A percentile compares a stretch with the other conserved stretches of the same genome.
Conservation (phyloP, 1,139 yeast genomes). For the Geotrichum candidum region DNA sequence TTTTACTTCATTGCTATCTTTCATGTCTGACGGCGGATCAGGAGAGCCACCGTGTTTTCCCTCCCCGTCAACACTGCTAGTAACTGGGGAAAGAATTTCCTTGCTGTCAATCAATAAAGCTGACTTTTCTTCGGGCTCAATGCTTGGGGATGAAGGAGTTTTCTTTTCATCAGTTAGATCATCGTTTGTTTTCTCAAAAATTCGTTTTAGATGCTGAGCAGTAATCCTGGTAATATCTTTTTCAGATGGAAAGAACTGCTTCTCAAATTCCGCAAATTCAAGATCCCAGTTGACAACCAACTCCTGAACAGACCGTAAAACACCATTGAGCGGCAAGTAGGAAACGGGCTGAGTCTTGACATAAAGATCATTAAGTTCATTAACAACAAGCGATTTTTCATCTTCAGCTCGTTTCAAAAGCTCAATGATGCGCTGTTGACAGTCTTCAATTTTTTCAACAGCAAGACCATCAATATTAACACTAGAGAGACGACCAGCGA, state of each 20-base stretch:
- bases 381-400: conserved; percentile 47
- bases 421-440: conserved; percentile 52
- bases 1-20: neutral
- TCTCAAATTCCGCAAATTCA: conserved; percentile 80
- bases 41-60: neutral
- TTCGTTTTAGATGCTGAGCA: conserved; percentile 74
- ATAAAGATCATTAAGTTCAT: conserved; percentile 50
- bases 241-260: conserved; percentile 77
- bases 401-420: conserved; percentile 48
- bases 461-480: conserved; percentile 75
- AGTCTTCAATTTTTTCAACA: conserved; percentile 65
- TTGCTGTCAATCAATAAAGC: neutral
- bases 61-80: neutral
- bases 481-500: conserved; percentile 62
- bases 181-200: conserved; percentile 46
- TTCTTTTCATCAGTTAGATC: conserved; percentile 35
- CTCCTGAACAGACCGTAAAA: conserved; percentile 69
- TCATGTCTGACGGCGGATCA: neutral
- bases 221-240: conserved; percentile 89
- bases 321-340: conserved; percentile 62
- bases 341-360: conserved; percentile 54
- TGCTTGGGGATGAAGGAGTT: neutral
- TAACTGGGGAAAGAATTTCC: neutral
- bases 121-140: neutral
- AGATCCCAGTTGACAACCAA: conserved; percentile 82